These are phyloP conservation scores for Colletotrichum camelliae DNA, from an alignment of 2,329 filamentous ascomycete genomes.

Conservation along the genomic window DNA sequence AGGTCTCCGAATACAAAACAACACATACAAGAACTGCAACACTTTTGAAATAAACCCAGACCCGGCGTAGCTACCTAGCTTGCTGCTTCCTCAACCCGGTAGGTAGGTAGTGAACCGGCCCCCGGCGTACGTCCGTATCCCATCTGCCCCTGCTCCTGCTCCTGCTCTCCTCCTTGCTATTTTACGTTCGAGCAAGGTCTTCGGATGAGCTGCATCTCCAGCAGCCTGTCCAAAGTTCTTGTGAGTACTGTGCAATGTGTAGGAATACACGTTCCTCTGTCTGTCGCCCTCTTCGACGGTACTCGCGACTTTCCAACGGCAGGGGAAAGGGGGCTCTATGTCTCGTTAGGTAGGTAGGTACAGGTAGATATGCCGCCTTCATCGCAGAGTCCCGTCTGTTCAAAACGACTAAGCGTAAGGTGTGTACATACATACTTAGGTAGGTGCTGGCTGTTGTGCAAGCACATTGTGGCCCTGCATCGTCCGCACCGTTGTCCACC, in stretches of 20 bases:
- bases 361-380: no score
- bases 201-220: background rate
- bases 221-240: background rate
- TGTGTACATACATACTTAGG: background rate
- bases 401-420: background rate
- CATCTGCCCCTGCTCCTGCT: background rate
- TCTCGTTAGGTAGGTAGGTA: background rate
- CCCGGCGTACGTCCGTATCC: background rate
- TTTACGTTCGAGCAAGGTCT: background rate
- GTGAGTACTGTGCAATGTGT: background rate
- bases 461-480: background rate
- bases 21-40: background rate
- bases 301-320: background rate
- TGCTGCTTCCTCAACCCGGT: background rate
- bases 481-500: background rate
- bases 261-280: background rate
- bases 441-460: background rate
- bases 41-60: background rate
- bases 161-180: background rate
- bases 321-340: background rate
- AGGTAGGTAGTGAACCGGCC: background rate
- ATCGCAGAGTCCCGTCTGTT: no score
- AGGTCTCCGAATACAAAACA: background rate
- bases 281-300: background rate
- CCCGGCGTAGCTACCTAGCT: background rate